Evolutionary conservation across 176 grass and related monocot genomes (phyloP).

Genomic region (Oryza rufipogon): DNA sequence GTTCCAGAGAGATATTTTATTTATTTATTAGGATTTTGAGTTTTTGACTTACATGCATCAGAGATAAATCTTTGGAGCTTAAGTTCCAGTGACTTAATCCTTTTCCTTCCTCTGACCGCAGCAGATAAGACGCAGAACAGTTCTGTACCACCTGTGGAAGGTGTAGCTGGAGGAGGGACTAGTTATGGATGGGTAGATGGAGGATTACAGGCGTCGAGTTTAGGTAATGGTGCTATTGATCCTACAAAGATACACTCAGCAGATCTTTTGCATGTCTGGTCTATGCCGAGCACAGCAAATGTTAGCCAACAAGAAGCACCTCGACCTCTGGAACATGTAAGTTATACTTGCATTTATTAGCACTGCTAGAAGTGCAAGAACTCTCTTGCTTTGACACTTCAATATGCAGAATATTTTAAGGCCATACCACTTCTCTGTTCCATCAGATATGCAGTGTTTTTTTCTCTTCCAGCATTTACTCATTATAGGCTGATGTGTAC

Average conservation of each 20-base stretch:
- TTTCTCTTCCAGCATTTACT: conserved; percentile 21
- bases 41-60: conserved; percentile 17
- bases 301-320: conserved; percentile 87
- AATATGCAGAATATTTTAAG: conserved; percentile 9
- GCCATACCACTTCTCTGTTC: neutral
- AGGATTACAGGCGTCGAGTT: conserved; percentile 46
- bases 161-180: conserved; percentile 95
- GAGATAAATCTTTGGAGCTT: conserved; percentile 1
- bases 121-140: conserved; percentile 51
- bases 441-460: conserved; percentile 11
- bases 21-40: neutral
- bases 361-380: neutral
- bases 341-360: conserved; percentile 32
- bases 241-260: conserved; percentile 68
- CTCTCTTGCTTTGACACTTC: conserved; percentile 1
- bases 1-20: neutral
- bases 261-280: conserved; percentile 97
- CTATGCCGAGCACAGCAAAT: conserved; percentile 94
- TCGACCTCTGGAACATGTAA: conserved; percentile 82
- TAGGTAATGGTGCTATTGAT: conserved; percentile 60
- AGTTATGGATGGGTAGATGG: conserved; percentile 93
- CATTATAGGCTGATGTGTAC: neutral
- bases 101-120: conserved; percentile 22
- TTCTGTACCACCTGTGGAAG: conserved; percentile 81
- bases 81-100: conserved; percentile 14